phyloP scores from a whole-genome alignment of 108 stramenopile genomes.

The Mayamaea pseudoterrestris region DNA sequence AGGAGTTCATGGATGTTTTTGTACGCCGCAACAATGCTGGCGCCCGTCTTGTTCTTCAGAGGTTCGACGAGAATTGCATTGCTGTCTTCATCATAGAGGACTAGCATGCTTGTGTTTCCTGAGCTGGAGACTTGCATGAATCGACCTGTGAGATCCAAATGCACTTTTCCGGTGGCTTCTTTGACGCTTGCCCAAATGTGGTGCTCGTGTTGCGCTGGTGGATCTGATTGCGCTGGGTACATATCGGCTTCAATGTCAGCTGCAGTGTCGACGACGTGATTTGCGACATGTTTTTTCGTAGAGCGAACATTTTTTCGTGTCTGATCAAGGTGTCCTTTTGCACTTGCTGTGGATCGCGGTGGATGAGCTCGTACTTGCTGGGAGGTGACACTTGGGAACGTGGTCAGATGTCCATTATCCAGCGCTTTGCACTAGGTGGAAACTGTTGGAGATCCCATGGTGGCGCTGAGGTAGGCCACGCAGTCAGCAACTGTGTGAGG shows the following conservation, averaged over 20 bases:
- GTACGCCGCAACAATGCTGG: conserved; percentile 1
- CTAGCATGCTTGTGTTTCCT: conserved; percentile 18
- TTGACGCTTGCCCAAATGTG: conserved; percentile 3
- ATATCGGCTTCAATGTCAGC: not conserved
- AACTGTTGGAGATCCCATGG: conserved; percentile 10
- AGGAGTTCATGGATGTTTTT: conserved; percentile 2
- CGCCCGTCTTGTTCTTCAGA: not conserved
- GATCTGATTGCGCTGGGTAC: not conserved
- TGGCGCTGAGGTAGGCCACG: conserved; percentile 11
- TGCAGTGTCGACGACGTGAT: no score
- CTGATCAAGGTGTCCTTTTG: conserved; percentile 19
- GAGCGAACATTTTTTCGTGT: conserved; percentile 3
- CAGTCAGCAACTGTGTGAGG: not conserved
- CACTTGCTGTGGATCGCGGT: not conserved
- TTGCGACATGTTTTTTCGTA: conserved; percentile 9
- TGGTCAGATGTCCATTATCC: not conserved
- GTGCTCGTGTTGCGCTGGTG: conserved; percentile 1
- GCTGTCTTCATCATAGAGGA: conserved; percentile 23
- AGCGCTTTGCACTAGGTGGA: conserved; percentile 4
- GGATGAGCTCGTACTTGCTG: conserved; percentile 1
- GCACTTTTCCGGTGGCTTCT: conserved; percentile 5
- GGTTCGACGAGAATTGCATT: conserved; percentile 19
- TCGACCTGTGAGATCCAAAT: conserved; percentile 22
- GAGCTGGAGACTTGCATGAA: conserved; percentile 14
- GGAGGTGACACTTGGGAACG: conserved; percentile 5